phyloP scores from a whole-genome alignment of 192 early-diverging fungal species.

The Coemansia sp. region DNA sequence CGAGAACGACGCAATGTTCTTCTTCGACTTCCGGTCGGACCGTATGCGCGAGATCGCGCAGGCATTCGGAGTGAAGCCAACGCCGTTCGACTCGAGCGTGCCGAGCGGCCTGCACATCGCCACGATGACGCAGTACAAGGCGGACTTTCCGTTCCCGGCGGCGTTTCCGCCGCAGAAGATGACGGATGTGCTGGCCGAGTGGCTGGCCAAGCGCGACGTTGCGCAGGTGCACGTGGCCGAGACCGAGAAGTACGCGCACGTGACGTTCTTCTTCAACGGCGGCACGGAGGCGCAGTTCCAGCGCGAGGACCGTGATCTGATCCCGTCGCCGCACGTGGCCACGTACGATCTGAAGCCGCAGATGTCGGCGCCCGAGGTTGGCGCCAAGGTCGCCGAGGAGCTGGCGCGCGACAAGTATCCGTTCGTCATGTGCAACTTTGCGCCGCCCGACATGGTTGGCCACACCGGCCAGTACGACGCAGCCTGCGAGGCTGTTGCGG shows the following conservation, averaged over 20 bases:
- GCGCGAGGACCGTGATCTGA: conserved; percentile 86
- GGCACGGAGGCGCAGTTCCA: conserved; percentile 91
- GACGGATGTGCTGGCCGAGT: conserved; percentile 98
- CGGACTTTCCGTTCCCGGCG: conserved; percentile 92
- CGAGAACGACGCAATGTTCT: conserved; percentile 91
- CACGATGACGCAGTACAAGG: conserved; percentile 98
- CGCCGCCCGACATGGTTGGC: conserved; percentile 96
- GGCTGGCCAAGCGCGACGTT: conserved; percentile 85
- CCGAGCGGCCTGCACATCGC: conserved; percentile 84
- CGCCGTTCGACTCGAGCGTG: conserved; percentile 78
- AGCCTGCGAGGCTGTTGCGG: conserved; percentile 87
- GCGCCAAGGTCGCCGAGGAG: conserved; percentile 85
- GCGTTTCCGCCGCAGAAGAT: conserved; percentile 97
- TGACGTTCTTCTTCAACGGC: conserved; percentile 99
- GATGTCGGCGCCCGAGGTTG: conserved; percentile 91
- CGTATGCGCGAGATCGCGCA: conserved; percentile 94
- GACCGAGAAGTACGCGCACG: conserved; percentile 99
- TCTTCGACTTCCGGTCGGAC: conserved; percentile 99
- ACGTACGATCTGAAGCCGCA: conserved; percentile 97
- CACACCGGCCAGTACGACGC: conserved; percentile 97
- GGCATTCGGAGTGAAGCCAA: conserved; percentile 82
- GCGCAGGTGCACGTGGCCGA: conserved; percentile 97
- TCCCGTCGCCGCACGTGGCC: conserved; percentile 92
- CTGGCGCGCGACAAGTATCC: conserved; percentile 79
- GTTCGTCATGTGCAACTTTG: conserved; percentile 99